A percentile compares a stretch with the other conserved stretches of the same genome.
phyloP scores from a whole-genome alignment of 768 basidiomycete species.

The Sistotremastrum suecicum region DNA sequence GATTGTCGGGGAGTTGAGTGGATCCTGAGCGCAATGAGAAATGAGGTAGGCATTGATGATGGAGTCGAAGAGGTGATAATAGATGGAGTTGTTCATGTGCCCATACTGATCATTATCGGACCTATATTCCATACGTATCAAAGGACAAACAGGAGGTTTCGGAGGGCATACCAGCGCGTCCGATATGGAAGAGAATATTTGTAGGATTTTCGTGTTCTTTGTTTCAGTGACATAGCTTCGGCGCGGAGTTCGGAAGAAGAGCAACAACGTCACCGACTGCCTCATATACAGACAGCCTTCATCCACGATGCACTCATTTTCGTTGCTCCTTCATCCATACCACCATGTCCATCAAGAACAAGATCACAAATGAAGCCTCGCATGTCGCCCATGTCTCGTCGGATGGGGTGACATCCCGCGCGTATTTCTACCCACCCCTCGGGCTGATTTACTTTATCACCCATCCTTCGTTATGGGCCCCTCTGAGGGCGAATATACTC shows the following conservation, averaged over 20 bases:
- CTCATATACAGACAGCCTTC: too few species aligned
- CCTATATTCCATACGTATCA: conserved; percentile 26
- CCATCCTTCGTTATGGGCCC: conserved; percentile 9
- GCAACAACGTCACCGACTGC: too few species aligned
- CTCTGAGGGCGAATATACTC: conserved; percentile 5
- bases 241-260: too few species aligned
- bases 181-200: too few species aligned
- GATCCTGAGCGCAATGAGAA: conserved; percentile 41
- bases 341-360: neutral
- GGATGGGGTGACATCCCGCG: conserved; percentile 5
- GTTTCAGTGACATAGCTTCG: too few species aligned
- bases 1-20: conserved; percentile 32
- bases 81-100: conserved; percentile 70
- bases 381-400: conserved; percentile 1
- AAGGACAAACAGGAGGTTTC: too few species aligned
- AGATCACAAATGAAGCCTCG: neutral
- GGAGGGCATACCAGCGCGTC: too few species aligned
- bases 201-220: too few species aligned
- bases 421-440: conserved; percentile 10
- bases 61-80: conserved; percentile 74
- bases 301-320: too few species aligned
- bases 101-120: conserved; percentile 80
- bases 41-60: conserved; percentile 72
- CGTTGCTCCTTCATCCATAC: neutral
- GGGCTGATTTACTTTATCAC: conserved; percentile 9